These are phyloP conservation scores for Fusarium udum DNA, from an alignment of 2,329 filamentous ascomycete species.

Conservation along the genomic window DNA sequence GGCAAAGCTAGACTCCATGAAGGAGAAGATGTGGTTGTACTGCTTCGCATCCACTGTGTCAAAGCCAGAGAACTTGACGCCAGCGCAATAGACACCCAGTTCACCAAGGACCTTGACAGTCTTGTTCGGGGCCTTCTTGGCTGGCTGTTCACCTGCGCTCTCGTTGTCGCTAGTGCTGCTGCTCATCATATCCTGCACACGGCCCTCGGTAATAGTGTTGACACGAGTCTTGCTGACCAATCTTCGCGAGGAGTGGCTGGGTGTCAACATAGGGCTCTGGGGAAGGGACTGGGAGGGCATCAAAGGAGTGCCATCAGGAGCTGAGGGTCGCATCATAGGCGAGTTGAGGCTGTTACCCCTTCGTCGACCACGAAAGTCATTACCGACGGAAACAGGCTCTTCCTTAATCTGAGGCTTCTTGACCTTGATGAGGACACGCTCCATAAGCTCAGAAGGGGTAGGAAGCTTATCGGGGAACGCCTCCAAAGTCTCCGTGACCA, in stretches of 20 bases:
- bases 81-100: constrained; percentile 79
- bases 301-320: constrained; percentile 63
- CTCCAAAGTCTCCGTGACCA: constrained; percentile 80
- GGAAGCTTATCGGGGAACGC: constrained; percentile 75
- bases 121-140: constrained; percentile 78
- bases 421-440: constrained; percentile 91
- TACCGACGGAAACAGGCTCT: constrained; percentile 48
- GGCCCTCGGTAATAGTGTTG: constrained; percentile 67
- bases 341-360: constrained; percentile 81
- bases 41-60: constrained; percentile 79
- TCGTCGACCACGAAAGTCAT: constrained; percentile 56
- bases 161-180: constrained; percentile 84
- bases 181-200: constrained; percentile 64
- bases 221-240: constrained; percentile 61
- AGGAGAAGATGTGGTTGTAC: constrained; percentile 95
- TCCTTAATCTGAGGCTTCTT: constrained; percentile 73
- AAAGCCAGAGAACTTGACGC: constrained; percentile 86
- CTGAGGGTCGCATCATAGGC: constrained; percentile 63
- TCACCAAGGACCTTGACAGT: constrained; percentile 85
- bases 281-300: constrained; percentile 63
- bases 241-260: constrained; percentile 61
- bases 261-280: constrained; percentile 63
- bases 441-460: constrained; percentile 84
- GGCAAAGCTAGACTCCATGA: constrained; percentile 89
- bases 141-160: constrained; percentile 66